Percentiles rank a stretch among this genome's conserved stretches.
phyloP scores from a whole-genome alignment of 768 basidiomycete species.

The Termitomyces sp. region DNA sequence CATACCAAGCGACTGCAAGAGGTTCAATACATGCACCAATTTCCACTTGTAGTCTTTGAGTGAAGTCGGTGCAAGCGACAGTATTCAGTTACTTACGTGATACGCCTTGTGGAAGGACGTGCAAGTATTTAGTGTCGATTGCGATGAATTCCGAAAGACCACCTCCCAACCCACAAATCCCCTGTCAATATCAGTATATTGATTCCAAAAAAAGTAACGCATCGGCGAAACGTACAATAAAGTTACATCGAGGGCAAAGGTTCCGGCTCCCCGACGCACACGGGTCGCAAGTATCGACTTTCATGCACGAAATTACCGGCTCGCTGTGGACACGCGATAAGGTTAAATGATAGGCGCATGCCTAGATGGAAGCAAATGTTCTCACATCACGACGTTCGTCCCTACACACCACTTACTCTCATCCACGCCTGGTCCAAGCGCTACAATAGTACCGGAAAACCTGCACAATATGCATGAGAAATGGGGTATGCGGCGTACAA shows the following conservation, averaged over 20 bases:
- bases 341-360: background rate
- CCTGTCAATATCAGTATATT: slow-evolving; percentile 23
- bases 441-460: slow-evolving; percentile 35
- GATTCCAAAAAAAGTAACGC: background rate
- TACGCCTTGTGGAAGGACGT: slow-evolving; percentile 36
- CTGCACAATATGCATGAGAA: slow-evolving; percentile 14
- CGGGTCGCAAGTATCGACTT: slow-evolving; percentile 27
- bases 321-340: slow-evolving; percentile 28
- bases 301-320: slow-evolving; percentile 40
- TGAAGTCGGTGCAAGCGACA: background rate
- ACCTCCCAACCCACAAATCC: slow-evolving; percentile 38
- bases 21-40: slow-evolving; percentile 48
- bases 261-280: slow-evolving; percentile 35
- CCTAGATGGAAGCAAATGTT: slow-evolving; percentile 6
- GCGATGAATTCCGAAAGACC: slow-evolving; percentile 44
- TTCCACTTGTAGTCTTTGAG: slow-evolving; percentile 33
- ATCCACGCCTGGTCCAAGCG: slow-evolving; percentile 33
- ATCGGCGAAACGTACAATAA: slow-evolving; percentile 30
- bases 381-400: slow-evolving; percentile 33
- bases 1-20: slow-evolving; percentile 45
- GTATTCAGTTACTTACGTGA: slow-evolving; percentile 29
- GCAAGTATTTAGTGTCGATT: slow-evolving; percentile 33
- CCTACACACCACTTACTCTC: slow-evolving; percentile 31
- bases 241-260: slow-evolving; percentile 31
- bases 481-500: background rate